Conservation (phyloP, 2,329 filamentous ascomycete species). For the Xylariaceae sp. region DNA sequence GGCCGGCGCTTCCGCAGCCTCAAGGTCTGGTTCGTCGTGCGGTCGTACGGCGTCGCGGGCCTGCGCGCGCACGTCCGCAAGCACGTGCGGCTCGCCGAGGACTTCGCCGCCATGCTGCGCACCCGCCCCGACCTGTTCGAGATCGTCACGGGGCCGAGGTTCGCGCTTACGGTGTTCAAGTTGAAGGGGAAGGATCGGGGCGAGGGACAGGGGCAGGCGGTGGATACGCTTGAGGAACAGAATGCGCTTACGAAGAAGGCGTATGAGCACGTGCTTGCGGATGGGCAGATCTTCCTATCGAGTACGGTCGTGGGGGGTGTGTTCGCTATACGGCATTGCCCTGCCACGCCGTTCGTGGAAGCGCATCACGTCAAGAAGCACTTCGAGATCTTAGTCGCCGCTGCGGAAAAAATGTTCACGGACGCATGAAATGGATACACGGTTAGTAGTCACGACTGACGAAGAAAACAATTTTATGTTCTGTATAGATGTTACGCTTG, state of each 20-base stretch:
- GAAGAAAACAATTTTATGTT: conserved; percentile 6
- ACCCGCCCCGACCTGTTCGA: conserved; percentile 72
- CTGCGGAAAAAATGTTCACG: conserved; percentile 61
- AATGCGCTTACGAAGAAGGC: conserved; percentile 75
- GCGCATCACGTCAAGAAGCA: conserved; percentile 74
- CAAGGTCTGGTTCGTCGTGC: conserved; percentile 94
- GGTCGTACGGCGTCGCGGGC: conserved; percentile 79
- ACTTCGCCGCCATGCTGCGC: conserved; percentile 67
- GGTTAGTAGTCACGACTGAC: conserved; percentile 6
- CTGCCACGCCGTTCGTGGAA: conserved; percentile 71
- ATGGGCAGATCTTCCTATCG: conserved; percentile 83
- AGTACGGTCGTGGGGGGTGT: conserved; percentile 73
- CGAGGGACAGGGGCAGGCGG: conserved; percentile 41
- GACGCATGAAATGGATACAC: conserved; percentile 20
- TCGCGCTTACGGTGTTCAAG: conserved; percentile 77
- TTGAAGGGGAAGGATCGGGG: conserved; percentile 26
- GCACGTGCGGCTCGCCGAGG: conserved; percentile 71
- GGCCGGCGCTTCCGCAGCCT: conserved; percentile 85
- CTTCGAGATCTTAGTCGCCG: conserved; percentile 74
- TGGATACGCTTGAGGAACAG: conserved; percentile 53
- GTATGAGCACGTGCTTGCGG: conserved; percentile 74
- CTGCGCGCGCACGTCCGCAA: conserved; percentile 75
- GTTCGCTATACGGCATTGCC: conserved; percentile 83
- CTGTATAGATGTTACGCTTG: conserved; percentile 8
- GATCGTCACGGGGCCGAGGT: conserved; percentile 75